Conservation (phyloP, 1,284 basidiomycete species). For the Leccinum pachyderme region DNA sequence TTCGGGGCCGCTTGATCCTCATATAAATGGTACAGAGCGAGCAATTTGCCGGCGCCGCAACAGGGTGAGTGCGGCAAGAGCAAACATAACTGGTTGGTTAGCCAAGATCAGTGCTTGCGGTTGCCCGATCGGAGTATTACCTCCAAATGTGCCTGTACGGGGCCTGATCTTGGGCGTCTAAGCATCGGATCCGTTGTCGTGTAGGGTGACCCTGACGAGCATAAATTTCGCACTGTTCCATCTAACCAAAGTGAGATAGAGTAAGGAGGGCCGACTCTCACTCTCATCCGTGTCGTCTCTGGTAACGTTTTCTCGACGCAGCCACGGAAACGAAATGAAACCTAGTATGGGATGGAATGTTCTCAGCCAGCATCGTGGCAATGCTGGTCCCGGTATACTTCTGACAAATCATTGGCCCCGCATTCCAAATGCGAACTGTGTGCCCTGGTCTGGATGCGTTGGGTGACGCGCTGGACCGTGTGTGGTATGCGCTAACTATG, state of each 20-base stretch:
- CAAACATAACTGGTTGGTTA: conserved; percentile 30
- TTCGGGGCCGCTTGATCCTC: conserved; percentile 31
- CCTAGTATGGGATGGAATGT: conserved; percentile 16
- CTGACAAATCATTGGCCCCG: conserved; percentile 17
- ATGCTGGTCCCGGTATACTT: conserved; percentile 13
- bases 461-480: conserved; percentile 6
- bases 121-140: conserved; percentile 29
- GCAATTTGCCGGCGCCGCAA: conserved; percentile 33
- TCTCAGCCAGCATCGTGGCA: conserved; percentile 27
- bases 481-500: conserved; percentile 15
- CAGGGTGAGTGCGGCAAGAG: conserved; percentile 32
- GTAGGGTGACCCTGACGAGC: conserved; percentile 28
- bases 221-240: conserved; percentile 13
- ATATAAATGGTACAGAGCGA: conserved; percentile 28
- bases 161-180: conserved; percentile 27
- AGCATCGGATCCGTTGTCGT: conserved; percentile 15
- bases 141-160: conserved; percentile 28
- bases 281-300: conserved; percentile 16
- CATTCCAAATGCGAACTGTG: conserved; percentile 4
- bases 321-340: conserved; percentile 17
- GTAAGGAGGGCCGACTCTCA: conserved; percentile 8
- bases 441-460: conserved; percentile 11
- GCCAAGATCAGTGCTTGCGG: conserved; percentile 29
- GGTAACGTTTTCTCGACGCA: conserved; percentile 16
- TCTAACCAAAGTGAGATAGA: conserved; percentile 35